phyloP scores from a whole-genome alignment of 2,329 filamentous ascomycete species.

The Stagonosporopsis chrysanthemi region DNA sequence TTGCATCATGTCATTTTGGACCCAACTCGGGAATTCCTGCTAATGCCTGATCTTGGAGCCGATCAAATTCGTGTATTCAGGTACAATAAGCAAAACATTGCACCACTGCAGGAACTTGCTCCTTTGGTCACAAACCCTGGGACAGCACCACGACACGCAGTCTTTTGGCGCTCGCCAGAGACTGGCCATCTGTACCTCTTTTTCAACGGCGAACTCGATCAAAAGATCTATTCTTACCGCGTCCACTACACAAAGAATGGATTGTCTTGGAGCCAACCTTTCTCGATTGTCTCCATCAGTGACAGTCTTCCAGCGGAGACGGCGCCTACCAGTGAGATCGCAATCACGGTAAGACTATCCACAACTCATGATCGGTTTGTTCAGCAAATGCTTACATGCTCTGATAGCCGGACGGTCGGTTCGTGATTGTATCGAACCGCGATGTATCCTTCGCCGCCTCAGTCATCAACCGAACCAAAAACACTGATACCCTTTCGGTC shows the following conservation, averaged over 20 bases:
- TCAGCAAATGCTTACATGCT: background rate
- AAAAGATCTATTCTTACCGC: constrained; percentile 18
- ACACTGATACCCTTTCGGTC: constrained; percentile 66
- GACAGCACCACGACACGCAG: constrained; percentile 68
- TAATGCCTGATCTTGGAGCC: constrained; percentile 70
- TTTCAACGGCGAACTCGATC: constrained; percentile 21
- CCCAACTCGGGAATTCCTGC: constrained; percentile 65
- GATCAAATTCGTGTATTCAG: constrained; percentile 67
- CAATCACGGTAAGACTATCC: constrained; percentile 13
- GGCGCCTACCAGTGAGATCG: constrained; percentile 23
- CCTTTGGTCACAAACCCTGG: constrained; percentile 58
- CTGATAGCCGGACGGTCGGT: constrained; percentile 54
- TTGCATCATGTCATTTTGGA: constrained; percentile 68
- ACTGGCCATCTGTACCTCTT: constrained; percentile 12
- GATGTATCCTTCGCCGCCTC: constrained; percentile 62
- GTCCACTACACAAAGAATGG: constrained; percentile 13
- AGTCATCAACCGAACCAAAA: constrained; percentile 34
- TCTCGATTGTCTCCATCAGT: constrained; percentile 5
- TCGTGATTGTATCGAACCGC: constrained; percentile 72
- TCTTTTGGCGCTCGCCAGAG: constrained; percentile 55
- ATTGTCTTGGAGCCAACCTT: constrained; percentile 5
- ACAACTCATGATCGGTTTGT: background rate
- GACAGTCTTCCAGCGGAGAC: constrained; percentile 12
- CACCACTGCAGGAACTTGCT: constrained; percentile 54
- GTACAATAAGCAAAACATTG: constrained; percentile 53